phyloP scores from a whole-genome alignment of 495 filamentous ascomycete genomes.

The Penicillium longicatenatum region DNA sequence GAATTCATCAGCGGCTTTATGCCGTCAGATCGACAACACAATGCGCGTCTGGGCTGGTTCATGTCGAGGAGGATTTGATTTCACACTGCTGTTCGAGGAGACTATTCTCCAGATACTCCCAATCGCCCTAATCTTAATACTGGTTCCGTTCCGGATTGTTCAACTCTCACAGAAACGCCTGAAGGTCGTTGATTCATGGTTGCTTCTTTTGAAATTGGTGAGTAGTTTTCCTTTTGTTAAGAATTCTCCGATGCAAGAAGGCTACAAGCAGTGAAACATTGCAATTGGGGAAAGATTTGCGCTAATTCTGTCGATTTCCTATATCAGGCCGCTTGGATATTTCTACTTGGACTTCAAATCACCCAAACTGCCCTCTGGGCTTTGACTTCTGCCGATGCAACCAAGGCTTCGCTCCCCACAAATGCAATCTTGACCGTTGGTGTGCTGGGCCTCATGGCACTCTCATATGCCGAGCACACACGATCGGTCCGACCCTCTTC shows the following conservation, averaged over 20 bases:
- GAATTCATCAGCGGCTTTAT: constrained; percentile 23
- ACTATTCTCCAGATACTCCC: constrained; percentile 55
- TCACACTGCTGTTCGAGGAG: constrained; percentile 62
- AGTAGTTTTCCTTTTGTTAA: constrained; percentile 7
- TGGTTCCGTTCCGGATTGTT: constrained; percentile 48
- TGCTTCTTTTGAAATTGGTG: constrained; percentile 49
- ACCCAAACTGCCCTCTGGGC: constrained; percentile 52
- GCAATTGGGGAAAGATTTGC: too few relatives aligned
- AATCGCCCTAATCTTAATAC: constrained; percentile 47
- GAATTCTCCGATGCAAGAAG: background rate
- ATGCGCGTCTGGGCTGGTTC: constrained; percentile 42
- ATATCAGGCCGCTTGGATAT: constrained; percentile 41
- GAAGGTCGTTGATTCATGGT: constrained; percentile 47
- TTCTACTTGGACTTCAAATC: constrained; percentile 46
- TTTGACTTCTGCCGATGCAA: constrained; percentile 31
- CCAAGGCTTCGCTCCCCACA: constrained; percentile 48
- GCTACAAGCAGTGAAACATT: background rate
- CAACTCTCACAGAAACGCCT: constrained; percentile 44
- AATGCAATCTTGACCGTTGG: constrained; percentile 46
- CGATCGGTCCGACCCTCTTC: constrained; percentile 58
- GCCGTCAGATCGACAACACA: constrained; percentile 43
- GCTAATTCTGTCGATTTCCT: background rate
- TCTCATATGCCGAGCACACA: constrained; percentile 61
- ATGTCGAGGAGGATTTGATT: constrained; percentile 60
- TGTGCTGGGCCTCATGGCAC: constrained; percentile 39